Base-by-base conservation (phyloP, 1,284 basidiomycete species). In the Pterulicium gracile region DNA sequence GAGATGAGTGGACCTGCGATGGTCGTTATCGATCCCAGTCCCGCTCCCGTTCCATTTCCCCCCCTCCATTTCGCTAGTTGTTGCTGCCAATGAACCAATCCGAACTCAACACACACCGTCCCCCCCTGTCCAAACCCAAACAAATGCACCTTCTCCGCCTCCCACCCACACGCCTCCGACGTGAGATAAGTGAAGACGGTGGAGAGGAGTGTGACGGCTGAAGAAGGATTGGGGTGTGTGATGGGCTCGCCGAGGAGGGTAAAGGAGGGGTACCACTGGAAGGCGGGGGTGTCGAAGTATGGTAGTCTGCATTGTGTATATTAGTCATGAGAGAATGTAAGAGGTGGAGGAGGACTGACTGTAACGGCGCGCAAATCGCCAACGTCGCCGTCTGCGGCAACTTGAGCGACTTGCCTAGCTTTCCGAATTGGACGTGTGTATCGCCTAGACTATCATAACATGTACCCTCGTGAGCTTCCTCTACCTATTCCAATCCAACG, bases 71-170 rank as follows among this genome's bases (percentile, higher is more conserved):
- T 53, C 45, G 64, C 58, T 35, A 68, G 57, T 53, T 70, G 57
- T 19, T 58, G 44, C 46, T 66, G 69, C 72, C 73, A 75, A 61
- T 67, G 70, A 20, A 62, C 55, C 43, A 86, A 54, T 13, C 68
- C 73, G 23, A 81, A 68, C 60, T 96, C 90, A 1, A 76, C 73
- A 2, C 79, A 87, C 24, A 90, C 76, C 21, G 73, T 88, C 0
- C 89, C 92, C 0, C 92, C 92, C 61, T 96, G 92, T 0, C 77
- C 89, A 55, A 91, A 96, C 3, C 92, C 92, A 54, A 95, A 90
- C 12, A 94, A 57, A 59, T 96, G 91, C 17, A 96, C 82, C 15
- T 74, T 68, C 3, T 73, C 53, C 0, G 71, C 54, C 0, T 74
- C 64, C 92, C 92, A 95, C 1, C 65, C 56, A 52, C 83, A 85